Evolutionary conservation across 495 filamentous ascomycete genomes (phyloP), one percentile per base, ranked within the genome.

Genomic region (Penicillium steckii): DNA sequence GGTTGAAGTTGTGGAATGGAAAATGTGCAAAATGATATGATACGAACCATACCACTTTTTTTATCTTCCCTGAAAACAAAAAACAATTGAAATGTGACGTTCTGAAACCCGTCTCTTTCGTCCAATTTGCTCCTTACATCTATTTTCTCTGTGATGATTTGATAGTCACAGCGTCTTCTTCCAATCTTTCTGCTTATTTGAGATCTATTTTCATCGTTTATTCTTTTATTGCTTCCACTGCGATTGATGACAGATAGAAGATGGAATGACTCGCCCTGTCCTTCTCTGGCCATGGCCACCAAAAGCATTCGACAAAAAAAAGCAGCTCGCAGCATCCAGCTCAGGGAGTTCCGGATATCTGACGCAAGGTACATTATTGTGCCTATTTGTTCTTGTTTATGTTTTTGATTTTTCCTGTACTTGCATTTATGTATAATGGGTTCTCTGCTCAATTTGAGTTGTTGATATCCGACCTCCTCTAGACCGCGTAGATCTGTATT

Each of bases 331-430:
- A 56, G 60, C 62, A 63, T 66, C 47, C 52, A 50, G 54, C 62
- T 59, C 49, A 81, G 82, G 85, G 84, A 80, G 80, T 80, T 92
- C 87, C 87, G 88, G 88, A 91, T 90, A 90, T 90, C 86, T 88
- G 83, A 82, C 83, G 85, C 59, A 63, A 66, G 60, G 58, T 59
- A 65, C 76, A 79, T 75, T 68, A 66, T 63, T 53, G 75, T 70
- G 72, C 65, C 61, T 68, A 66, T 64, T 58, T 54, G 62, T 55
- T 44, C 50, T 61, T 59, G 58, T 59, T 50, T 33, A 59, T 59
- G 32, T 49, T 64, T 60, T 29, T 61, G 47, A 52, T 57, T 56
- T 47, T 4, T 46, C 35, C 41, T 59, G 48, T 56, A 47, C 25
- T 44, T 56, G 52, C 53, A 48, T 46, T 61, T 33, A n/a, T 61